Percentiles rank a stretch among this genome's conserved stretches.
Conservation (phyloP, 2,329 filamentous ascomycete species). For the Ophiostoma perfectum region DNA sequence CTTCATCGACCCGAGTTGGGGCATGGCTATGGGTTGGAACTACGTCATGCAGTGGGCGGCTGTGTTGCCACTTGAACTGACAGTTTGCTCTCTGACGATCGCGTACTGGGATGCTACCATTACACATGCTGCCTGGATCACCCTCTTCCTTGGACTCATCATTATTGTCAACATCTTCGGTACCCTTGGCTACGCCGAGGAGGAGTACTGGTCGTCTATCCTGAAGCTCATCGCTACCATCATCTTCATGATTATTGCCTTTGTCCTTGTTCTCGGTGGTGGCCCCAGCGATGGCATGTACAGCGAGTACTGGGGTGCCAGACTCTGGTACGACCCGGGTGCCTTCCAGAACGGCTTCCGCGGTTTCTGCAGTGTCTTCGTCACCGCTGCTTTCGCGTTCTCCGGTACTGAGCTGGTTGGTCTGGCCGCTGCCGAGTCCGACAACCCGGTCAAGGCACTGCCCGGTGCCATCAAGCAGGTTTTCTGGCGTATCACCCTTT, state of each 20-base stretch:
- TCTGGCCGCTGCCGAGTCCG: conserved; percentile 65
- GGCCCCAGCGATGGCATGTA: conserved; percentile 48
- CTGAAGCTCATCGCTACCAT: conserved; percentile 55
- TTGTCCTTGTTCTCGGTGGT: conserved; percentile 55
- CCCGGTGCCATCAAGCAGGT: conserved; percentile 81
- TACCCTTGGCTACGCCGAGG: conserved; percentile 51
- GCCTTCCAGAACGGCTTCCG: conserved; percentile 69
- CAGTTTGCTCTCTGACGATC: conserved; percentile 45
- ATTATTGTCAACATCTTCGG: conserved; percentile 53
- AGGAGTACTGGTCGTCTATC: conserved; percentile 54
- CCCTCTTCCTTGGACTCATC: conserved; percentile 49
- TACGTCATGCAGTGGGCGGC: conserved; percentile 44
- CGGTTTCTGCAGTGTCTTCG: conserved; percentile 65
- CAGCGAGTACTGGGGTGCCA: conserved; percentile 44
- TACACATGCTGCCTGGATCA: conserved; percentile 49
- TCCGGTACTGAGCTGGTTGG: conserved; percentile 70
- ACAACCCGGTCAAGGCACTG: conserved; percentile 65
- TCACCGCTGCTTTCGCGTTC: conserved; percentile 69
- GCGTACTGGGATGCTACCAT: conserved; percentile 44
- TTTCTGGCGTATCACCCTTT: conserved; percentile 53
- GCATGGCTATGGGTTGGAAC: conserved; percentile 6
- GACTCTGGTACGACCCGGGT: conserved; percentile 46
- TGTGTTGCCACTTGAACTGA: conserved; percentile 45
- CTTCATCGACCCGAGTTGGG: conserved; percentile 48
- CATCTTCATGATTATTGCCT: conserved; percentile 59